Evolutionary conservation across 768 basidiomycete species (phyloP).

Genomic region (Podaxis mareebaensis): DNA sequence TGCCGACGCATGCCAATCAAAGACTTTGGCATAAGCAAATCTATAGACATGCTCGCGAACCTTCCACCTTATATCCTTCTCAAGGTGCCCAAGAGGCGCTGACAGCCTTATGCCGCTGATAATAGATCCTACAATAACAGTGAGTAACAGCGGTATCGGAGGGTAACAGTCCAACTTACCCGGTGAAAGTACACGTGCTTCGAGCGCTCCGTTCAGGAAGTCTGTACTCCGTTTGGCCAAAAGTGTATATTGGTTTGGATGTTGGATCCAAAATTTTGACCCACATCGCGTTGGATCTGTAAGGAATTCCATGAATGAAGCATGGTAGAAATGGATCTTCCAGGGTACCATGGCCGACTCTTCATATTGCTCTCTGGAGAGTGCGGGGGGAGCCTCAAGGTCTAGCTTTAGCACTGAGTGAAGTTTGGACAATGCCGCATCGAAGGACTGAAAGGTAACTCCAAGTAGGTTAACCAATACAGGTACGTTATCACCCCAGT

Average conservation of each 20-base stretch:
- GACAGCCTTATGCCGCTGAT: too few species aligned
- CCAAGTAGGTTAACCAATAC: neutral
- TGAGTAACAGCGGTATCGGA: neutral
- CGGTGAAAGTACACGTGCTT: neutral
- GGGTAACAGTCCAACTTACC: neutral
- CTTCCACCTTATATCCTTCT: neutral
- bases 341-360: neutral
- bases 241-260: neutral
- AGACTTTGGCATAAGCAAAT: neutral
- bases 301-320: constrained; percentile 1
- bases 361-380: neutral
- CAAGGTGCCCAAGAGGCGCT: neutral
- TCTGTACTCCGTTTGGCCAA: neutral
- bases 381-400: neutral
- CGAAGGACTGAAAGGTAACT: neutral
- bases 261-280: neutral
- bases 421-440: neutral
- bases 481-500: neutral
- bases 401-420: neutral
- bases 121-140: too few species aligned
- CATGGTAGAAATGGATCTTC: neutral
- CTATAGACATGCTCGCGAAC: neutral
- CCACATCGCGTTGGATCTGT: neutral
- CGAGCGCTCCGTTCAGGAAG: neutral
- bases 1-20: neutral